Conservation (phyloP, 1,139 yeast species). For the Pichia sp. region DNA sequence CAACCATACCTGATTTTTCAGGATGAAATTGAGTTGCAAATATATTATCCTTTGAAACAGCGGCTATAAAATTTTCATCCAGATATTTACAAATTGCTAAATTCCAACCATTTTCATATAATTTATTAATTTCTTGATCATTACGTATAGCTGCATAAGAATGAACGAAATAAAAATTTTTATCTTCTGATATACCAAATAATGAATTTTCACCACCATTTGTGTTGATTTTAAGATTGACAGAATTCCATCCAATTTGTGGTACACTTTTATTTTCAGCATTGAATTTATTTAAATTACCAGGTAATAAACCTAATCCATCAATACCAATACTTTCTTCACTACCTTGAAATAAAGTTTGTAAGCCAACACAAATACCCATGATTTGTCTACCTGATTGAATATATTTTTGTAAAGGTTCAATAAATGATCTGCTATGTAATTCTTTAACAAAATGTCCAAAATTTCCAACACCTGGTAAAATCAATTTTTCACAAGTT, state of each 20-base stretch:
- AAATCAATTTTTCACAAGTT: slow-evolving; percentile 50
- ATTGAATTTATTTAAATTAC: slow-evolving; percentile 54
- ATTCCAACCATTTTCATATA: slow-evolving; percentile 62
- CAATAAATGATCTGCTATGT: slow-evolving; percentile 52
- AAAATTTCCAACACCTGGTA: slow-evolving; percentile 96
- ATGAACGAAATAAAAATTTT: slow-evolving; percentile 89
- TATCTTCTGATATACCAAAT: slow-evolving; percentile 56
- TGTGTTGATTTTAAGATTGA: slow-evolving; percentile 30
- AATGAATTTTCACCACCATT: slow-evolving; percentile 25
- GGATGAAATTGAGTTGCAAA: slow-evolving; percentile 98
- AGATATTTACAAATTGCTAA: slow-evolving; percentile 72
- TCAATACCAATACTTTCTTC: slow-evolving; percentile 60
- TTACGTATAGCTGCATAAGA: slow-evolving; percentile 69
- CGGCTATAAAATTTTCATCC: slow-evolving; percentile 76
- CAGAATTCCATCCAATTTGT: slow-evolving; percentile 87
- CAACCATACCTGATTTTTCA: slow-evolving; percentile 90
- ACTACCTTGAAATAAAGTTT: slow-evolving; percentile 67
- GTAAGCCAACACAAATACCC: slow-evolving; percentile 98
- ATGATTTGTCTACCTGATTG: slow-evolving; percentile 71
- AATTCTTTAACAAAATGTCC: slow-evolving; percentile 84
- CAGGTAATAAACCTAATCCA: slow-evolving; percentile 51
- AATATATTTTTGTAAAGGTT: slow-evolving; percentile 61
- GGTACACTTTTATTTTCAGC: slow-evolving; percentile 76
- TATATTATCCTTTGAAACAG: slow-evolving; percentile 64
- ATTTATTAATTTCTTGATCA: slow-evolving; percentile 29